Evolutionary conservation across 2,329 filamentous ascomycete species (phyloP), one percentile per base, ranked within the genome.

Genomic region (Fusarium liriodendri): DNA sequence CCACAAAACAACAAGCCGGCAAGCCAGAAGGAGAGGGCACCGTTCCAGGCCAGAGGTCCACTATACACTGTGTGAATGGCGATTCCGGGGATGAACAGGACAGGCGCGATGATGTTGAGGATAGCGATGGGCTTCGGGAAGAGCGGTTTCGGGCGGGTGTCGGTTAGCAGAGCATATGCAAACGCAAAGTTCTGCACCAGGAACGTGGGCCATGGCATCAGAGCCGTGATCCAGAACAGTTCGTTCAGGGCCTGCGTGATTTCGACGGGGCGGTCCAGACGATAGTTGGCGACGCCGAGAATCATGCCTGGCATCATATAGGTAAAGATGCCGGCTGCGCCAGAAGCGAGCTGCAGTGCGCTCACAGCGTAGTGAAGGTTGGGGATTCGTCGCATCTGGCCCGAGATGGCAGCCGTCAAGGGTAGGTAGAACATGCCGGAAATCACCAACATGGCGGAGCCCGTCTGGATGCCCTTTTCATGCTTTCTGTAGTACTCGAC

Each of bases 331-430:
- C 29, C 37, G 5, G 22, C 27, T 14, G 37, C 32, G 8, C 65
- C 65, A 16, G 22, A 10, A n/a, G 27, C 42, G 18, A 70, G 13
- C 59, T 70, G 67, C 6, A 66, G 33, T 8, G 42, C 29, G 3
- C 25, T 8, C 6, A 52, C 22, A 35, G 54, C 40, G 22, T 47
- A 42, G 33, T 32, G 63, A 14, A 60, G 18, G 35, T 59, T 33
- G n/a, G 67, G 59, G 11, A 70, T 66, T 13, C 63, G 58, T 4
- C 63, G 52, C 67, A 70, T 62, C 22, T 70, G 64, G 10, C 29
- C 22, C 35, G 64, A 60, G 7, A 64, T 58, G 33, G 22, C 45
- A 4, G 45, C 38, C 7, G 54, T 47, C 6, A 47, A 32, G 35
- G 35, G 32, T 18, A 67, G 35, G 47, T 50, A 64, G 38, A 61